Conservation (phyloP, 768 basidiomycete species). For the Mycena rosella region DNA sequence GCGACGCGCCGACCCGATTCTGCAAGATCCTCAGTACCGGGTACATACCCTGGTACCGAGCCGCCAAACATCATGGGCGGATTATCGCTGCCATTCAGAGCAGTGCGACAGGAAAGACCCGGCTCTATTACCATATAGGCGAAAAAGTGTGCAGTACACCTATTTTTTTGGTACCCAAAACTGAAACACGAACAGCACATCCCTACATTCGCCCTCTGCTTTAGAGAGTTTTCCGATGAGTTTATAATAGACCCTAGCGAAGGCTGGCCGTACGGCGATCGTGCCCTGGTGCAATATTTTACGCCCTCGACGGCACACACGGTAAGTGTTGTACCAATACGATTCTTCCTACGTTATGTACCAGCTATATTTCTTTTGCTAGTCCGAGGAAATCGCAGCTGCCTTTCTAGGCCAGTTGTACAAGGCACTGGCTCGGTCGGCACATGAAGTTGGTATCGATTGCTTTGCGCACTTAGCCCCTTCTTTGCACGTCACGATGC, state of each 20-base stretch:
- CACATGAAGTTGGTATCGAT: not conserved
- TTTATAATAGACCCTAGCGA: not conserved
- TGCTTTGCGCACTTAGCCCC: not conserved
- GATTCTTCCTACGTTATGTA: not conserved
- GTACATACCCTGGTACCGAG: not conserved
- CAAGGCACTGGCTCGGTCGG: not conserved
- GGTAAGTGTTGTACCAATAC: not conserved
- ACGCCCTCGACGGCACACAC: not conserved
- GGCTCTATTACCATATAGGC: not conserved
- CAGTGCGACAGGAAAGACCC: slow-evolving; percentile 2
- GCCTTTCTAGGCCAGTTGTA: slow-evolving; percentile 12
- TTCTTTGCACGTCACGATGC: not conserved
- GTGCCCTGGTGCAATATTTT: not conserved
- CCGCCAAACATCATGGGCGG: not conserved
- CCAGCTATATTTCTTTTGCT: not conserved
- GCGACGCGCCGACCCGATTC: not conserved
- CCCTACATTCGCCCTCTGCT: slow-evolving; percentile 2
- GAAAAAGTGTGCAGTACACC: not conserved
- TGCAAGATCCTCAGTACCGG: not conserved
- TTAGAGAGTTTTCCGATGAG: not conserved
- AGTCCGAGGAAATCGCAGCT: slow-evolving; percentile 3
- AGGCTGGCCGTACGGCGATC: slow-evolving; percentile 17
- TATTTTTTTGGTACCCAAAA: not conserved
- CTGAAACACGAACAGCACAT: slow-evolving; percentile 3
- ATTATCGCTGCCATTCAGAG: slow-evolving; percentile 1